Base-by-base conservation (phyloP, 139 green algal species). In the Micractinium conductrix region DNA sequence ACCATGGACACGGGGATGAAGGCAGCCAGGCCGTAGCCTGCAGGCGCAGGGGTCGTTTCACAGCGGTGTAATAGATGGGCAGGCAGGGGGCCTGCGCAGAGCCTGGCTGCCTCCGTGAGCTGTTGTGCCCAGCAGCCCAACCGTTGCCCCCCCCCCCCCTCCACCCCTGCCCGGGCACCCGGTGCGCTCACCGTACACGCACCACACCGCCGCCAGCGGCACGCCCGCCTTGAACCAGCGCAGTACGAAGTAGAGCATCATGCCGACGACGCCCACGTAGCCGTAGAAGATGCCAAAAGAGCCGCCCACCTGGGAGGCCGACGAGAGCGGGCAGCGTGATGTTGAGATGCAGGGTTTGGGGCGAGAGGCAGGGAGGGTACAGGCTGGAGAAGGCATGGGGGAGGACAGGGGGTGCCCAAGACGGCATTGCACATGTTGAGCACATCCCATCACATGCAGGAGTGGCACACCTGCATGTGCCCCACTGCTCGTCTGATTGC, bases 281-380 rank as follows among this genome's bases (percentile, higher is more conserved):
- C 95, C 95, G 84, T 97, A 98, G 84, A 97, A 97, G 69, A 98
- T 85, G 60, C 89, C 90, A 22, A 94, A 93, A 8, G 88, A 93
- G 58, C 89, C 89, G 19, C 85, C 88, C 38, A 88, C n/a, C n/a
- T n/a, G n/a, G n/a, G n/a, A n/a, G n/a, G n/a, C n/a, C n/a, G n/a
- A n/a, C n/a, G n/a, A n/a, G n/a, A n/a, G n/a, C n/a, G n/a, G n/a
- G n/a, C n/a, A n/a, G n/a, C n/a, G n/a, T n/a, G n/a, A n/a, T n/a
- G n/a, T n/a, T n/a, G n/a, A n/a, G n/a, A n/a, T n/a, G n/a, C n/a
- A n/a, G n/a, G n/a, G n/a, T n/a, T n/a, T n/a, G n/a, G n/a, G n/a
- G n/a, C n/a, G n/a, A n/a, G n/a, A n/a, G n/a, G n/a, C n/a, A n/a
- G n/a, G n/a, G n/a, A n/a, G n/a, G n/a, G n/a, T n/a, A n/a, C n/a